phyloP scores from a whole-genome alignment of 1,284 basidiomycete genomes.

The Ganoderma meredithae region DNA sequence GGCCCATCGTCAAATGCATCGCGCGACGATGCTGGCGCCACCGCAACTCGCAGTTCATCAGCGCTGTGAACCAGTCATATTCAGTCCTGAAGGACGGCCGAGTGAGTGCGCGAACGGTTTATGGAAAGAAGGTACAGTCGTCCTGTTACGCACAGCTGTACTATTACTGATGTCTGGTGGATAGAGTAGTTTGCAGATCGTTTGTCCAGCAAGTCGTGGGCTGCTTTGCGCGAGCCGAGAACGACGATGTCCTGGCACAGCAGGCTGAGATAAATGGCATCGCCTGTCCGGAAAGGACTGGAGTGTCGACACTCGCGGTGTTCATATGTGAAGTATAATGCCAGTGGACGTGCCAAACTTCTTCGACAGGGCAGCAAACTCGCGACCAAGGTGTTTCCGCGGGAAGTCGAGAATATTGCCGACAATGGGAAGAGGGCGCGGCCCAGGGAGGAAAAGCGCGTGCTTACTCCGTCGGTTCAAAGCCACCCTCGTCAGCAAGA shows the following conservation, averaged over 20 bases:
- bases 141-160: conserved; percentile 17
- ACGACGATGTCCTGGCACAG: conserved; percentile 68
- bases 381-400: conserved; percentile 11
- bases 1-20: conserved; percentile 19
- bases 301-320: too few relatives aligned
- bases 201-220: conserved; percentile 69
- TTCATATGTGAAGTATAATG: too few relatives aligned
- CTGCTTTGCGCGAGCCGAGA: conserved; percentile 60
- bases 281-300: conserved; percentile 47
- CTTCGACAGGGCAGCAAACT: background rate
- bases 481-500: background rate
- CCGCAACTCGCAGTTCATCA: conserved; percentile 23
- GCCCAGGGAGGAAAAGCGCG: conserved; percentile 10
- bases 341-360: background rate
- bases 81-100: background rate
- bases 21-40: conserved; percentile 29
- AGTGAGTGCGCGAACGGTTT: background rate
- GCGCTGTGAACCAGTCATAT: background rate
- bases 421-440: conserved; percentile 3
- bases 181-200: conserved; percentile 73
- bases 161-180: conserved; percentile 50
- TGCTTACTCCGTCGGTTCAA: background rate
- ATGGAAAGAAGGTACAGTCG: too few relatives aligned
- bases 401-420: conserved; percentile 15
- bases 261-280: conserved; percentile 63